These are phyloP conservation scores for Coniochaeta prunicola DNA, from an alignment of 2,329 filamentous ascomycete genomes.

Conservation along the genomic window DNA sequence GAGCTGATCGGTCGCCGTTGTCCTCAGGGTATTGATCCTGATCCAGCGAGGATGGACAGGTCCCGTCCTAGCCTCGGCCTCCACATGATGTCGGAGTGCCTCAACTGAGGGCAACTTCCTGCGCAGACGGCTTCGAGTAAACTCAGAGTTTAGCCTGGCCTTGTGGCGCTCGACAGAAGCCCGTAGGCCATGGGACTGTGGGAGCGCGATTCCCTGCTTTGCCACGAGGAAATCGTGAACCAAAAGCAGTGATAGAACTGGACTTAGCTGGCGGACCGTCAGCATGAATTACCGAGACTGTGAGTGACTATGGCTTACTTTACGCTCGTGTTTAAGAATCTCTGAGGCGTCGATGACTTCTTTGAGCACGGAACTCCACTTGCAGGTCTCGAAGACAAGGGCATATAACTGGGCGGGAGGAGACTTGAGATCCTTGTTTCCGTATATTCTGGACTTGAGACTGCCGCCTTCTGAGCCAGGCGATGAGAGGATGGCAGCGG, in stretches of 20 bases:
- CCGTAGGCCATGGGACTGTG: conserved; percentile 70
- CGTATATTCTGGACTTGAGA: conserved; percentile 79
- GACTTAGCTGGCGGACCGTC: conserved; percentile 56
- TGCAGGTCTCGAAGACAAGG: conserved; percentile 75
- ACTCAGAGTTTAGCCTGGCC: conserved; percentile 70
- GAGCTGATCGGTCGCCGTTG: conserved; percentile 65
- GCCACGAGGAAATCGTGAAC: conserved; percentile 79
- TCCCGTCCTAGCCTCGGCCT: conserved; percentile 41
- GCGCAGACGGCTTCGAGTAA: conserved; percentile 70
- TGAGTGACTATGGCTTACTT: conserved; percentile 45
- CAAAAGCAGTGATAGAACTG: conserved; percentile 71
- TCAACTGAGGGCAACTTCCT: conserved; percentile 63
- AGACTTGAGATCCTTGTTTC: conserved; percentile 66
- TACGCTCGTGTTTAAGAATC: conserved; percentile 72
- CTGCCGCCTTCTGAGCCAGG: conserved; percentile 66
- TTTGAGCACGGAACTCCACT: conserved; percentile 82
- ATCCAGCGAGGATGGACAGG: conserved; percentile 78
- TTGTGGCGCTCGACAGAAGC: conserved; percentile 74
- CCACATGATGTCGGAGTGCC: conserved; percentile 53
- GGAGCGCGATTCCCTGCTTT: conserved; percentile 76
- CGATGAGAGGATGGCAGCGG: conserved; percentile 64
- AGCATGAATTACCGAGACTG: not conserved
- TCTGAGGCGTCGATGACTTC: conserved; percentile 82
- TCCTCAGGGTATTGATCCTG: conserved; percentile 73
- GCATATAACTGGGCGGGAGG: conserved; percentile 80